Percentiles rank a stretch among this genome's conserved stretches.
These are phyloP conservation scores for Larix kaempferi DNA, from an alignment of 75 land plant genomes.

Conservation along the genomic window DNA sequence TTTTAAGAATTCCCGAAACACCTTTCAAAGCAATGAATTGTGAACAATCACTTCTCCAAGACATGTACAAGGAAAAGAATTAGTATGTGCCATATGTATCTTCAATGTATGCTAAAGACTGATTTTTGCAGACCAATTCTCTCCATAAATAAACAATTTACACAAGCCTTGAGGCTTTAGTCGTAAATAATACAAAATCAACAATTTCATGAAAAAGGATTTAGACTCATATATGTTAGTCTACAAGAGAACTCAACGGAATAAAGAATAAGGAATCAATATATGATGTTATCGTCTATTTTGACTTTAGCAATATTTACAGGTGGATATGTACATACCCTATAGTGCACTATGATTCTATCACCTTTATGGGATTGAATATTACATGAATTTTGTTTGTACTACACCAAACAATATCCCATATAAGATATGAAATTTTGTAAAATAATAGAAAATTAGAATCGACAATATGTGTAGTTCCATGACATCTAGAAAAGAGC, in stretches of 20 bases:
- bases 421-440: neutral
- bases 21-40: neutral
- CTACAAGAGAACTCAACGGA: neutral
- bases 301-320: neutral
- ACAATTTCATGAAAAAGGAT: neutral
- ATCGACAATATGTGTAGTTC: neutral
- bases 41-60: neutral
- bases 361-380: constrained; percentile 96
- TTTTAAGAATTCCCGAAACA: too few species aligned
- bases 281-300: neutral
- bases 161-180: neutral
- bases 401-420: constrained; percentile 30
- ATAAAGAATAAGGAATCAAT: neutral
- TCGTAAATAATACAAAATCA: neutral
- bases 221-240: neutral
- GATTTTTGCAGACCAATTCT: neutral
- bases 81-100: neutral
- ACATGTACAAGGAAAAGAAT: neutral
- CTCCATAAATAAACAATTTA: neutral
- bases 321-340: constrained; percentile 41
- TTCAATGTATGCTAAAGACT: neutral
- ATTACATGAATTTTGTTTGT: constrained; percentile 76
- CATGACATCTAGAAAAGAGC: neutral
- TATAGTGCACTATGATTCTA: constrained; percentile 81
- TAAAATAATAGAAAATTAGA: neutral